Evolutionary conservation across 441 rosid genomes (phyloP).

Genomic region (Aquilaria agallochum): DNA sequence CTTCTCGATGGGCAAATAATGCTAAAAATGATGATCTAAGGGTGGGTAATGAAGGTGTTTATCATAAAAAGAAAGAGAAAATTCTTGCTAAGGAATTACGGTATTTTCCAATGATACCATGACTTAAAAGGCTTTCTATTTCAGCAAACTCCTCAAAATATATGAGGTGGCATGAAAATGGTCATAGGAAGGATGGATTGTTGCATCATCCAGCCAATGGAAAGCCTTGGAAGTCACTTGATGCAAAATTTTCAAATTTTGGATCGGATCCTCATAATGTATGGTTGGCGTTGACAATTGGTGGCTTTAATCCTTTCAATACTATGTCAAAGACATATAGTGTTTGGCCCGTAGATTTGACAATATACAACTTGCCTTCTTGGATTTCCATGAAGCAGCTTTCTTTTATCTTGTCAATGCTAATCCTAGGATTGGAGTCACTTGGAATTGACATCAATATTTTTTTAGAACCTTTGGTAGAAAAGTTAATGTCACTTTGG

Average conservation of each 20-base stretch:
- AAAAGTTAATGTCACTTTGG: not conserved
- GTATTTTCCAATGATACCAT: not conserved
- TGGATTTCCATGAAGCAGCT: not conserved
- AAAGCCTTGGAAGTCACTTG: not conserved
- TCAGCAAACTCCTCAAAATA: not conserved
- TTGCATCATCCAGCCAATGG: not conserved
- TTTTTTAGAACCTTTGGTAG: not conserved
- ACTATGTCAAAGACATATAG: not conserved
- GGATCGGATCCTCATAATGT: not conserved
- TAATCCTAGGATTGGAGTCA: not conserved
- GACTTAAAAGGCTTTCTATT: not conserved
- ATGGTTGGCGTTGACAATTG: not conserved
- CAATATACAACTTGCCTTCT: not conserved
- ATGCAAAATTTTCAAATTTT: not conserved
- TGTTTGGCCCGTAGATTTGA: not conserved
- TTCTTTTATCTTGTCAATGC: not conserved
- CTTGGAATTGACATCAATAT: constrained; percentile 1
- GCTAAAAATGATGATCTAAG: not conserved
- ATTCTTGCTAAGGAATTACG: not conserved
- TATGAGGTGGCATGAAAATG: constrained; percentile 1
- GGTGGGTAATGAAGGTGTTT: not conserved
- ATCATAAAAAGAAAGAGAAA: not conserved
- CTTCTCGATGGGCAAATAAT: no score
- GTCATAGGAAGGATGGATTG: not conserved
- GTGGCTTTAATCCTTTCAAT: not conserved